phyloP scores from a whole-genome alignment of 441 rosid genomes.

The Jatropha multifida region DNA sequence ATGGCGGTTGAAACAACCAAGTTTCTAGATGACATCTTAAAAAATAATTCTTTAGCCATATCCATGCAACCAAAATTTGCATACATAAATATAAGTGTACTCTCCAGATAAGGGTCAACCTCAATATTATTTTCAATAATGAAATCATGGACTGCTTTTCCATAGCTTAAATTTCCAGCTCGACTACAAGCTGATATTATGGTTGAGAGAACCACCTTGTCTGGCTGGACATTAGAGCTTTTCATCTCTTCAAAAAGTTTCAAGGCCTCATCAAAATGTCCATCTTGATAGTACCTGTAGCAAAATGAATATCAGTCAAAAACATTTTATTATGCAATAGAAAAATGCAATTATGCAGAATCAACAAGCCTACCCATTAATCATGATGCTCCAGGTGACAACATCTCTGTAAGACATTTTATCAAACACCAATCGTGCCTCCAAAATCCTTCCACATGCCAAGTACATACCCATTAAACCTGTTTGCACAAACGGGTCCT shows the following conservation, averaged over 20 bases:
- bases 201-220: conserved; percentile 52
- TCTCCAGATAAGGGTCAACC: conserved; percentile 44
- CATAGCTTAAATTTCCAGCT: conserved; percentile 40
- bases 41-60: conserved; percentile 43
- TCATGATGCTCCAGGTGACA: conserved; percentile 62
- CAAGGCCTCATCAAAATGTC: conserved; percentile 45
- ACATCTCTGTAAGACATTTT: conserved; percentile 57
- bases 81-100: conserved; percentile 62
- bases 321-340: not conserved
- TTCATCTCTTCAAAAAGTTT: conserved; percentile 67
- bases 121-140: conserved; percentile 37
- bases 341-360: not conserved
- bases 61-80: conserved; percentile 59
- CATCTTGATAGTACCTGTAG: conserved; percentile 46
- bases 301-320: conserved; percentile 16
- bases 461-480: conserved; percentile 42
- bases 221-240: conserved; percentile 41
- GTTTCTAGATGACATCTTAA: conserved; percentile 43
- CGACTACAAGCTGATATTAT: conserved; percentile 53
- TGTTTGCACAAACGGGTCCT: conserved; percentile 59
- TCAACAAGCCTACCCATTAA: conserved; percentile 45
- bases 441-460: conserved; percentile 32
- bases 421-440: conserved; percentile 53
- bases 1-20: conserved; percentile 63
- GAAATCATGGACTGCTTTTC: conserved; percentile 47